Base-by-base conservation (phyloP, 2,329 filamentous ascomycete species). In the Biscogniauxia mediterranea region DNA sequence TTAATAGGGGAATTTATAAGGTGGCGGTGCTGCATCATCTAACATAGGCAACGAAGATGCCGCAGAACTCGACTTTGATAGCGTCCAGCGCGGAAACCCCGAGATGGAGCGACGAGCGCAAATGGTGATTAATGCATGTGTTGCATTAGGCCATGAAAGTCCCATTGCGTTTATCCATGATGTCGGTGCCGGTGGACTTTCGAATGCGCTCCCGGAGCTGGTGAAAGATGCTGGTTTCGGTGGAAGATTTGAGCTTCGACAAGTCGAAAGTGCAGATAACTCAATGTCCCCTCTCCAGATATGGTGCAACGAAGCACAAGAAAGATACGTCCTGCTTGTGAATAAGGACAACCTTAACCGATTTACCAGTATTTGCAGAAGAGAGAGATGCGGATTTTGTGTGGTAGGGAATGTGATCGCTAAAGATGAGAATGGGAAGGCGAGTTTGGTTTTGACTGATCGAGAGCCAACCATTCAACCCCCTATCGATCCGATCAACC, bases 91-190 rank as follows among this genome's bases (percentile, higher is more conserved):
- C 78, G 95, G 94, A 54, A 99, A 99, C 73, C 93, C 95, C 1
- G 95, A 99, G 78, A 94, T 98, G 76, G 92, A 99, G 77, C 85
- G 95, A 64, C 86, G 95, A 69, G 95, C 94, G 1, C 95, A 99
- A 78, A 96, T 98, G 85, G 95, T 99, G 66, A 99, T 99, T 77
- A 95, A 98, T 76, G 89, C 92, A 4, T 99, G 95, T 75, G 88
- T 91, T 26, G 89, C 92, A 2, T 85, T 98, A 69, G 94, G 93
- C 17, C 80, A 88, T 3, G 82, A 92, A 65, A 98, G 90, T 73
- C 95, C 95, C 0, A 98, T 99, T 68, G 89, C 92, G 59, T 94
- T 98, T 79, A 98, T 99, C 66, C 95, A 99, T 75, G 95, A 99
- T 73, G 95, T 99, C 53, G 95, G 95, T 64, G 95, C 95, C 56